Conservation (phyloP, 768 basidiomycete species). For the Suillus weaverae region DNA sequence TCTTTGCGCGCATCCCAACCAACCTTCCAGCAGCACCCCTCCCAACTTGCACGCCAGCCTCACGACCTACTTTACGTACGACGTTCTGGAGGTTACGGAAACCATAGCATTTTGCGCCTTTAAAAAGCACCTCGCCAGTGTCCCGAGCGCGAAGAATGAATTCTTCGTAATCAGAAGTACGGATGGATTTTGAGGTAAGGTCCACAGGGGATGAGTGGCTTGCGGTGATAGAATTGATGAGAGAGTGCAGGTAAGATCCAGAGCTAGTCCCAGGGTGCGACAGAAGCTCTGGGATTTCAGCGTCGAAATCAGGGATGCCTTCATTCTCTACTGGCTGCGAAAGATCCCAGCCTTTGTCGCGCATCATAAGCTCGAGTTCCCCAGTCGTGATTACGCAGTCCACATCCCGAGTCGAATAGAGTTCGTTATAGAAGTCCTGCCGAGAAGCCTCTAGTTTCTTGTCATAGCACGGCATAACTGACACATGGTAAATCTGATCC, state of each 20-base stretch:
- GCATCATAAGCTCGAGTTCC: conserved; percentile 84
- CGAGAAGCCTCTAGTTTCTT: conserved; percentile 98
- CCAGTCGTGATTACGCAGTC: conserved; percentile 98
- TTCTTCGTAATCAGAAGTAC: conserved; percentile 79
- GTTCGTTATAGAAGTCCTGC: conserved; percentile 84
- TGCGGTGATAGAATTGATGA: conserved; percentile 56
- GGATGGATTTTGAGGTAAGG: conserved; percentile 57
- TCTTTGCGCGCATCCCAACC: conserved; percentile 34
- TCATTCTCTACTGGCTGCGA: conserved; percentile 56
- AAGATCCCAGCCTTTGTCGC: conserved; percentile 80
- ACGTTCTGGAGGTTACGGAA: conserved; percentile 97
- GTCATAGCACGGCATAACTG: conserved; percentile 99
- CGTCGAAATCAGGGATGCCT: conserved; percentile 25
- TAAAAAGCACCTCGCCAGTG: conserved; percentile 71
- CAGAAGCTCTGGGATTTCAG: conserved; percentile 67
- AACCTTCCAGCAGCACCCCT: conserved; percentile 62
- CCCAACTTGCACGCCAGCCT: conserved; percentile 71
- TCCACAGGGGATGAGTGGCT: conserved; percentile 46
- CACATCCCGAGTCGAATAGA: conserved; percentile 85
- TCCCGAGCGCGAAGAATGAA: conserved; percentile 49
- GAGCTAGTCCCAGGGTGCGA: conserved; percentile 84
- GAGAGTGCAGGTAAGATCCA: conserved; percentile 86
- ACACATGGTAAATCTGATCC: conserved; percentile 89
- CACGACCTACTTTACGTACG: conserved; percentile 88
- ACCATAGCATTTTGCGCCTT: conserved; percentile 94